Evolutionary conservation across 371 early-diverging fungal genomes (phyloP).

Genomic region (Dichotomocladium elegans): DNA sequence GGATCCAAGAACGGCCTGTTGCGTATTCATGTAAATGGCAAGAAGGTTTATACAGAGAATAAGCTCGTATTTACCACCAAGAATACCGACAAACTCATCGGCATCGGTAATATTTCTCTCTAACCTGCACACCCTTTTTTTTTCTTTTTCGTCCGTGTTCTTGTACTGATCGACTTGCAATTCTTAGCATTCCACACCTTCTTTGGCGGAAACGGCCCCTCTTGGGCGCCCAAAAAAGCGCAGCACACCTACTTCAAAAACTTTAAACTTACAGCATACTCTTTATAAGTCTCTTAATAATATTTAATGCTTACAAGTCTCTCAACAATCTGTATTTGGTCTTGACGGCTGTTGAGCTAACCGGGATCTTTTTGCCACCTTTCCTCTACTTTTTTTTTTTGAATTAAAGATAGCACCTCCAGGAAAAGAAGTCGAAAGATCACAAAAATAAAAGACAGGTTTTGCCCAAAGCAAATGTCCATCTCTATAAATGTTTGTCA

Average conservation of each 20-base stretch:
- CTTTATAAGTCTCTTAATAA: no score
- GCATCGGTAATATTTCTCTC: slow-evolving; percentile 5
- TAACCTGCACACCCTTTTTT: neutral
- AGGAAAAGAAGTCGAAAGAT: no score
- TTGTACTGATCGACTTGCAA: neutral
- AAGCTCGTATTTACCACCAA: slow-evolving; percentile 21
- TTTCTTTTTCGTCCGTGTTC: neutral
- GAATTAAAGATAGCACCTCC: no score
- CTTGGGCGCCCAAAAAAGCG: slow-evolving; percentile 44
- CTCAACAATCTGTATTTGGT: no score
- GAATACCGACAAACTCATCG: slow-evolving; percentile 12
- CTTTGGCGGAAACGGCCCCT: slow-evolving; percentile 51
- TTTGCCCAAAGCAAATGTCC: no score
- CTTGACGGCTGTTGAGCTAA: no score
- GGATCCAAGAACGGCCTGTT: slow-evolving; percentile 46
- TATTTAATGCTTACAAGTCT: no score
- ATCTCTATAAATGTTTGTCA: no score
- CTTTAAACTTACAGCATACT: slow-evolving; percentile 19
- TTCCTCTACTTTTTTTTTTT: no score
- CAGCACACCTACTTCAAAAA: slow-evolving; percentile 56
- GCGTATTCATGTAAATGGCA: slow-evolving; percentile 36
- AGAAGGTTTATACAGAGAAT: slow-evolving; percentile 19
- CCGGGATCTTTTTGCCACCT: no score
- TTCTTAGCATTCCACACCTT: slow-evolving; percentile 38
- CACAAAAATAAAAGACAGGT: no score